Percentiles rank a stretch among this genome's conserved stretches.
Conservation (phyloP, 768 basidiomycete genomes). For the Pleurotus citrinopileatus region DNA sequence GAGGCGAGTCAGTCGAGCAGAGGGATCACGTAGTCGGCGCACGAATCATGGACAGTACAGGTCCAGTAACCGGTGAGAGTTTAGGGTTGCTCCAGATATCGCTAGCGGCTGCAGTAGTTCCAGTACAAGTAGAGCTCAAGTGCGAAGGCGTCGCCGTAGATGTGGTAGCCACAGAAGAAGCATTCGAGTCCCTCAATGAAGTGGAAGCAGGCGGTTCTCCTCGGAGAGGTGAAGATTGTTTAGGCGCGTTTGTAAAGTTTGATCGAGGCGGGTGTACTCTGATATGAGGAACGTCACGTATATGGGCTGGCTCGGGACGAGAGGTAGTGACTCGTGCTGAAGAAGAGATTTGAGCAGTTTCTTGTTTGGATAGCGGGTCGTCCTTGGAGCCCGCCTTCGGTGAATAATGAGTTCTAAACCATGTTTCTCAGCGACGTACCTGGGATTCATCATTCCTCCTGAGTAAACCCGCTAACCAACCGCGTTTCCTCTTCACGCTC, state of each 20-base stretch:
- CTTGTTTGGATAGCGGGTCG: conserved; percentile 1
- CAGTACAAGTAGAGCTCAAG: background rate
- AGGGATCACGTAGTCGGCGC: background rate
- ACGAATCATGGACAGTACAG: conserved; percentile 6
- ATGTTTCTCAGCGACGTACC: background rate
- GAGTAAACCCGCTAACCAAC: background rate
- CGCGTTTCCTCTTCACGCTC: background rate
- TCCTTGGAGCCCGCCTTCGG: background rate
- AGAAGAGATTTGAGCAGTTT: conserved; percentile 1
- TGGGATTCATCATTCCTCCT: background rate
- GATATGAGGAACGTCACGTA: conserved; percentile 7
- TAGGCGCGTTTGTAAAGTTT: background rate
- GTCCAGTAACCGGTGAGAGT: conserved; percentile 15
- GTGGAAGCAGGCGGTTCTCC: background rate
- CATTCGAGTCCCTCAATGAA: background rate
- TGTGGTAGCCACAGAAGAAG: conserved; percentile 3
- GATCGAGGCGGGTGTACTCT: conserved; percentile 1
- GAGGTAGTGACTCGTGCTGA: background rate
- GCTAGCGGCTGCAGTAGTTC: background rate
- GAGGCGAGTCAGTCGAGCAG: background rate
- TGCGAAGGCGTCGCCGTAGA: background rate
- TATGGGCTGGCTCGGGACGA: conserved; percentile 5
- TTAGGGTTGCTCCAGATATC: conserved; percentile 13
- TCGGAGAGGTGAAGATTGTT: background rate
- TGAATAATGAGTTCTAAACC: background rate